Base-by-base conservation (phyloP, 768 basidiomycete species). In the Rhizopogon vesiculosus region DNA sequence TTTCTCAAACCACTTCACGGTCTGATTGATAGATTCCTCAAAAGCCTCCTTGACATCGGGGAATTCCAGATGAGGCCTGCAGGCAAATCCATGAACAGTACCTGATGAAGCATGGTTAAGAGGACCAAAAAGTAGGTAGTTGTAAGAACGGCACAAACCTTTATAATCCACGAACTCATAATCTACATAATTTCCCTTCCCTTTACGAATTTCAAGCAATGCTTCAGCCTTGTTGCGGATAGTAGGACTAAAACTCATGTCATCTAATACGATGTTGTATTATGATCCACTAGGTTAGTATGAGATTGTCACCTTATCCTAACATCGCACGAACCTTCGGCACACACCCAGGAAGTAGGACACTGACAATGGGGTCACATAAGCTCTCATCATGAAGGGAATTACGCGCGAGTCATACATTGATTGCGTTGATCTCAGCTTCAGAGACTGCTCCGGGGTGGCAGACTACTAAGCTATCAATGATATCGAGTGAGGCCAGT, bases 51-150 rank as follows among this genome's bases (percentile, higher is more conserved):
- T 74, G 46, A 79, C 71, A 29, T 76, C 75, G 1, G 74, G 71
- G 12, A 74, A 67, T 6, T 57, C 61, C 38, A 80, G 65, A 55
- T 78, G 75, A 3, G 79, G 80, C 13, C 79, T 72, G 29, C 70
- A 67, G 3, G 78, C 78, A 25, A 82, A 82, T 25, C 81, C 77
- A 53, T 79, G 81, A 2, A 60, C 59, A 15, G 75, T 81, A 58
- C 74, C 79, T 79, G 44, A 7, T 48, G n/a, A 40, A 41, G 18
- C n/a, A 3, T 19, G 12, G 41, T 54, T 16, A 62, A 54, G 51
- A 52, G 25, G 19, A 51, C 55, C 42, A 13, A 44, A 33, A 33
- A 42, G 6, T 13, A 33, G 41, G 6, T 10, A 16, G 1, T 31
- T 22, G 41, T 29, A n/a, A 12, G 42, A 31, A 19, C 2, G 50